A percentile compares a stretch with the other conserved stretches of the same genome.
Evolutionary conservation across 768 basidiomycete species (phyloP).

Genomic region (Pholiota microspora): DNA sequence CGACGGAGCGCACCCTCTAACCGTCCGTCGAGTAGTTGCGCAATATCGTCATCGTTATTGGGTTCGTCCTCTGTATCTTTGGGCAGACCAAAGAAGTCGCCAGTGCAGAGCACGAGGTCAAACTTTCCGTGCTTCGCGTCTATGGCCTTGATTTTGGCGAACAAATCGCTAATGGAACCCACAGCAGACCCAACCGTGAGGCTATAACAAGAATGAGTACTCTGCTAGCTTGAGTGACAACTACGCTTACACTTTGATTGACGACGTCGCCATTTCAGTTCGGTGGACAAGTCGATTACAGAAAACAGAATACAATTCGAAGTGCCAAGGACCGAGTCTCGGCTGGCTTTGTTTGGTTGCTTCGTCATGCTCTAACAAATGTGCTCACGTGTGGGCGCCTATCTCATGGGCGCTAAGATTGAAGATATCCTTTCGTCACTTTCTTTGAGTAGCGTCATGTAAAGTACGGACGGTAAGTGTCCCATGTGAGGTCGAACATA

Average conservation of each 20-base stretch:
- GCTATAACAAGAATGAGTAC: constrained; percentile 26
- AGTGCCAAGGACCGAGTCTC: no score
- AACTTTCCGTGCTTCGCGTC: constrained; percentile 94
- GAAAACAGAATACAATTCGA: no score
- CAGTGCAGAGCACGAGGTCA: constrained; percentile 74
- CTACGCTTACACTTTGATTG: constrained; percentile 34
- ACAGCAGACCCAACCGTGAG: constrained; percentile 80
- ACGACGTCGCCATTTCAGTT: constrained; percentile 19
- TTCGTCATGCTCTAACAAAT: no score
- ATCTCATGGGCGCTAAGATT: no score
- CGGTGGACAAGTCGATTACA: no score
- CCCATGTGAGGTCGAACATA: no score
- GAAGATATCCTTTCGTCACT: no score
- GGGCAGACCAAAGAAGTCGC: constrained; percentile 82
- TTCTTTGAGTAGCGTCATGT: no score
- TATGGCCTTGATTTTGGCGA: constrained; percentile 78
- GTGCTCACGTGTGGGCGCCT: no score
- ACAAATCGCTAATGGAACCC: constrained; percentile 73
- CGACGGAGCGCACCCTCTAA: constrained; percentile 53
- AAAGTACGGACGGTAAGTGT: no score
- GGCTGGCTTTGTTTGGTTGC: no score
- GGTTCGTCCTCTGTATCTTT: constrained; percentile 28
- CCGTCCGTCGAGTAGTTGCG: constrained; percentile 61
- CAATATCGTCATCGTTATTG: constrained; percentile 31
- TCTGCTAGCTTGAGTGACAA: background rate